A percentile compares a stretch with the other conserved stretches of the same genome.
phyloP scores from a whole-genome alignment of 2,329 filamentous ascomycete species.

The Pseudogymnoascus sp. region DNA sequence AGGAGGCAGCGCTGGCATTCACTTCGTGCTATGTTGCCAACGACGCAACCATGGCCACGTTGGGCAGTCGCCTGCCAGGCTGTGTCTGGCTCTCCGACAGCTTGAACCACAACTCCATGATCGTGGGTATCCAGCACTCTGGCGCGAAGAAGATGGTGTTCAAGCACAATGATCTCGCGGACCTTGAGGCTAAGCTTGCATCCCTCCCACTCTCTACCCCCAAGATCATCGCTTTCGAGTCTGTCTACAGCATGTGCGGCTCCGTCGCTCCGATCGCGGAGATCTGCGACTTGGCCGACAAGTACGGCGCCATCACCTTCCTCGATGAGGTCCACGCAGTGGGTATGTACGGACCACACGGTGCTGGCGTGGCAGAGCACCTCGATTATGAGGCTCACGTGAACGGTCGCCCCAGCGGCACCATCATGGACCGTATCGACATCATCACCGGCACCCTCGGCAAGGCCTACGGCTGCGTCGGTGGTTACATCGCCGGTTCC shows the following conservation, averaged over 20 bases:
- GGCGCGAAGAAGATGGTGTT: slow-evolving; percentile 97
- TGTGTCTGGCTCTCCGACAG: slow-evolving; percentile 98
- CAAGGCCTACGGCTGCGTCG: slow-evolving; percentile 96
- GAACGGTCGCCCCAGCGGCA: slow-evolving; percentile 67
- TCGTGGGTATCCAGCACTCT: slow-evolving; percentile 96
- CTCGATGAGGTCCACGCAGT: slow-evolving; percentile 98
- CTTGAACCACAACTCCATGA: slow-evolving; percentile 98
- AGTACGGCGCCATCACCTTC: slow-evolving; percentile 96
- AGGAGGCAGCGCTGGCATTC: slow-evolving; percentile 89
- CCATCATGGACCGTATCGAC: slow-evolving; percentile 90
- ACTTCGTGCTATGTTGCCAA: slow-evolving; percentile 98
- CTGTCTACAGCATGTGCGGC: slow-evolving; percentile 98
- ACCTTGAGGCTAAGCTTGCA: slow-evolving; percentile 87
- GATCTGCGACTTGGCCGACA: slow-evolving; percentile 93
- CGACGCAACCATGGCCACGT: slow-evolving; percentile 88
- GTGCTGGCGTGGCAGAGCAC: slow-evolving; percentile 94
- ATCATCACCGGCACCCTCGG: slow-evolving; percentile 97
- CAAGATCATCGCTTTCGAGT: slow-evolving; percentile 98
- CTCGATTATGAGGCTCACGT: slow-evolving; percentile 86
- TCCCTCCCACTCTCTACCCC: slow-evolving; percentile 77
- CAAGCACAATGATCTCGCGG: slow-evolving; percentile 94
- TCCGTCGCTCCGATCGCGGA: slow-evolving; percentile 92
- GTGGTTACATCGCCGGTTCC: slow-evolving; percentile 93
- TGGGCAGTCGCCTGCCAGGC: slow-evolving; percentile 93
- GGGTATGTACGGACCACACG: slow-evolving; percentile 96